Evolutionary conservation across 164 flowering plant species (phyloP).

Genomic region (Litsea cubeba): DNA sequence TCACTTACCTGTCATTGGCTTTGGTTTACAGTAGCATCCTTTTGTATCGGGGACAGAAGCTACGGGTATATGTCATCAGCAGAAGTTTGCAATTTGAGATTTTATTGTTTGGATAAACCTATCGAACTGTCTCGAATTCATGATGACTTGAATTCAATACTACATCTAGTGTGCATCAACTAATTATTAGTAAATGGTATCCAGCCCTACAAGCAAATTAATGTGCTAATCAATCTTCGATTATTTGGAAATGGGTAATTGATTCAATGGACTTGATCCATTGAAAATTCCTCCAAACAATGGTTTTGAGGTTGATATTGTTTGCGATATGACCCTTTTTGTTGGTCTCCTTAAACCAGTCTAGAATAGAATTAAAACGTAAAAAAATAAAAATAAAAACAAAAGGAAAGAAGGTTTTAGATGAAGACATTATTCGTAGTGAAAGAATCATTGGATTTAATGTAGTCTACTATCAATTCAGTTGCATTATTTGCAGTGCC

Average conservation of each 20-base stretch:
- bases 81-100: background rate
- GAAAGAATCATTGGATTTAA: too few species aligned
- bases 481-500: background rate
- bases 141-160: too few species aligned
- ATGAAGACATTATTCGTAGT: too few species aligned
- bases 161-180: too few species aligned
- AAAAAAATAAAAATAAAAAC: too few species aligned
- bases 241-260: background rate
- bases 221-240: background rate
- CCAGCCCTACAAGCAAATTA: background rate
- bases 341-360: background rate
- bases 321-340: background rate
- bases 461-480: too few species aligned
- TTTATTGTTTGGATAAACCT: background rate
- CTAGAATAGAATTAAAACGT: background rate
- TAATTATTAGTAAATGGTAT: too few species aligned
- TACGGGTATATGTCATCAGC: slow-evolving; percentile 34
- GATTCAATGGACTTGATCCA: background rate
- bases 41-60: slow-evolving; percentile 42
- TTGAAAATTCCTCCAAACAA: background rate
- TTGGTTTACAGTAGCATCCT: slow-evolving; percentile 59
- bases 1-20: slow-evolving; percentile 46
- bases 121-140: background rate
- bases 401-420: background rate
- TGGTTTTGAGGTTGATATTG: background rate